Evolutionary conservation across 116 monocot species (phyloP).

Genomic region (Cymodocea nodosa): DNA sequence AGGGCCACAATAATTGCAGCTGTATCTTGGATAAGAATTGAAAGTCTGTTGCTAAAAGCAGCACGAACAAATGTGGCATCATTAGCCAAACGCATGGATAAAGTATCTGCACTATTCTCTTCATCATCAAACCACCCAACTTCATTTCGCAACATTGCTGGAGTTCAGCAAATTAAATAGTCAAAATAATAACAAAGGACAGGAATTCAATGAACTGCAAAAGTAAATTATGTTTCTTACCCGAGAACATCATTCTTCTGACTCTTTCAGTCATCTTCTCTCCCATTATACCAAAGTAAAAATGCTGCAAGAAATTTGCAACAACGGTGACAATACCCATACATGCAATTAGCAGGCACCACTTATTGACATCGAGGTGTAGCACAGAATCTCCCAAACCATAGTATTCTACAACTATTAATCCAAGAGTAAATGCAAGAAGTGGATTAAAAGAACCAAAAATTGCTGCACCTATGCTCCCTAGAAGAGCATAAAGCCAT

Average conservation of each 20-base stretch:
- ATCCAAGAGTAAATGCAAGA: conserved; percentile 78
- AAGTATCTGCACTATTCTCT: conserved; percentile 87
- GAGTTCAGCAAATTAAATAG: background rate
- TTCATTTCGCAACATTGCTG: conserved; percentile 95
- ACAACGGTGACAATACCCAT: conserved; percentile 92
- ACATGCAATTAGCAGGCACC: conserved; percentile 89
- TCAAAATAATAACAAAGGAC: background rate
- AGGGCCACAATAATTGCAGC: conserved; percentile 75
- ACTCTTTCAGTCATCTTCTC: conserved; percentile 99
- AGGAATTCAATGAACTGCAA: background rate
- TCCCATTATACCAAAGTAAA: conserved; percentile 99
- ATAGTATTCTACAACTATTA: conserved; percentile 88
- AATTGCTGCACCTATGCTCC: conserved; percentile 87
- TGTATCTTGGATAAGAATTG: conserved; percentile 92
- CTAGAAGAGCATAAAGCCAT: conserved; percentile 96
- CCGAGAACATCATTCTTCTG: conserved; percentile 99
- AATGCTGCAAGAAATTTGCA: conserved; percentile 98
- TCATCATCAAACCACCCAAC: conserved; percentile 99
- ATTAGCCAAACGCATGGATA: conserved; percentile 96
- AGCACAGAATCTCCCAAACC: conserved; percentile 28
- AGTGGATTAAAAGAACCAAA: conserved; percentile 99
- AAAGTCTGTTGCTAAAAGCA: conserved; percentile 96
- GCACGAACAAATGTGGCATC: conserved; percentile 99
- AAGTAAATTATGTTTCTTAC: conserved; percentile 20
- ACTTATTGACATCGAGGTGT: conserved; percentile 74